These are phyloP conservation scores for Apiospora arundinis DNA, from an alignment of 2,329 filamentous ascomycete genomes.

Conservation along the genomic window DNA sequence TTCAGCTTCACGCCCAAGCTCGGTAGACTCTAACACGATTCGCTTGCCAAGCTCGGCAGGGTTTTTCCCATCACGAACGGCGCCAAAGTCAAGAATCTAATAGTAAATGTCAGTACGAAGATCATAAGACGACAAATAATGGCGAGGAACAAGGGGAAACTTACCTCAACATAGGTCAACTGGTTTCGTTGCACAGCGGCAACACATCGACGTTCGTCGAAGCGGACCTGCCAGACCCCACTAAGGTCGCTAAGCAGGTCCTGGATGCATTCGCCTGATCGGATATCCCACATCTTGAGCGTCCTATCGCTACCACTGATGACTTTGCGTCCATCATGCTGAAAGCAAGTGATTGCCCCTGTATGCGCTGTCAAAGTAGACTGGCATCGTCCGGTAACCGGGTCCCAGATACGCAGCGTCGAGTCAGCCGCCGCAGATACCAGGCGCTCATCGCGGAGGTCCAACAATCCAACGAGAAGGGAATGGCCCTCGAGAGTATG, in stretches of 20 bases:
- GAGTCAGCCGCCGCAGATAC: conserved; percentile 96
- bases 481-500: conserved; percentile 93
- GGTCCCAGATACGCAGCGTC: conserved; percentile 96
- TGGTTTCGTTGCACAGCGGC: conserved; percentile 93
- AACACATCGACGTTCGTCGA: conserved; percentile 93
- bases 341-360: conserved; percentile 97
- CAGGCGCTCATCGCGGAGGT: conserved; percentile 85
- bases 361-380: conserved; percentile 92
- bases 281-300: conserved; percentile 98
- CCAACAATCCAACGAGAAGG: conserved; percentile 88
- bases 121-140: not conserved
- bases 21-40: conserved; percentile 68
- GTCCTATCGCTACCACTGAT: conserved; percentile 96
- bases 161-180: conserved; percentile 94
- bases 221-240: conserved; percentile 99
- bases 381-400: conserved; percentile 88
- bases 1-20: conserved; percentile 50
- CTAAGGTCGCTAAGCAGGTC: conserved; percentile 92
- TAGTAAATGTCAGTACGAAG: conserved; percentile 32
- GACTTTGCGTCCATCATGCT: conserved; percentile 95
- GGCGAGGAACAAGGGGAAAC: conserved; percentile 37
- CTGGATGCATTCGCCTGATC: conserved; percentile 88
- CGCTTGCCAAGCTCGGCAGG: conserved; percentile 79
- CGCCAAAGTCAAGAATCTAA: conserved; percentile 96
- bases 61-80: conserved; percentile 84